phyloP scores from a whole-genome alignment of 129 eudicot genomes.

The Flaveria robusta region DNA sequence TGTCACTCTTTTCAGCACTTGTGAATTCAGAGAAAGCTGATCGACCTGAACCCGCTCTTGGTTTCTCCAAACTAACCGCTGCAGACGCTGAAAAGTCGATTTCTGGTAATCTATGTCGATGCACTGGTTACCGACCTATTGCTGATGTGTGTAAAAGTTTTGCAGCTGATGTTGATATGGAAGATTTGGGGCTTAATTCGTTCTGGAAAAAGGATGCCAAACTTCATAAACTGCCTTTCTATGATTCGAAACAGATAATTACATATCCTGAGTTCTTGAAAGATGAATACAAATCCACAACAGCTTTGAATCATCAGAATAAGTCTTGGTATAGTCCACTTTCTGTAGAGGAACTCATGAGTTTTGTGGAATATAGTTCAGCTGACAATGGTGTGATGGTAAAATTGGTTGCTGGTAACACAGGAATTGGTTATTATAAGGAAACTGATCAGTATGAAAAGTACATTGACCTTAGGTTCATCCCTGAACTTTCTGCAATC shows the following conservation, averaged over 20 bases:
- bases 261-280: slow-evolving; percentile 62
- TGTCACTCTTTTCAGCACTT: slow-evolving; percentile 85
- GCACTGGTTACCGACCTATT: slow-evolving; percentile 97
- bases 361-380: slow-evolving; percentile 32
- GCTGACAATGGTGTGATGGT: slow-evolving; percentile 33
- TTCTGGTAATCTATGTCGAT: slow-evolving; percentile 85
- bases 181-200: slow-evolving; percentile 81
- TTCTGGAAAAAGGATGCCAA: slow-evolving; percentile 72
- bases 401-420: slow-evolving; percentile 79
- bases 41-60: slow-evolving; percentile 49
- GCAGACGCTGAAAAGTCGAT: slow-evolving; percentile 84
- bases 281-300: slow-evolving; percentile 35
- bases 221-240: slow-evolving; percentile 55
- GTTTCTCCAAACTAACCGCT: slow-evolving; percentile 68
- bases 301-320: slow-evolving; percentile 39
- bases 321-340: slow-evolving; percentile 66
- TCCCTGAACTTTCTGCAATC: slow-evolving; percentile 70
- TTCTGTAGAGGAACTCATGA: slow-evolving; percentile 60
- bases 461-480: slow-evolving; percentile 70
- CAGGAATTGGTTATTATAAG: slow-evolving; percentile 71
- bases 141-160: slow-evolving; percentile 93
- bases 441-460: slow-evolving; percentile 51
- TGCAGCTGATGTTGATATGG: slow-evolving; percentile 84
- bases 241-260: slow-evolving; percentile 51
- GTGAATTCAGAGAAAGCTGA: slow-evolving; percentile 63